phyloP scores from a whole-genome alignment of 371 early-diverging fungal species.

The Saksenaea vasiformis region DNA sequence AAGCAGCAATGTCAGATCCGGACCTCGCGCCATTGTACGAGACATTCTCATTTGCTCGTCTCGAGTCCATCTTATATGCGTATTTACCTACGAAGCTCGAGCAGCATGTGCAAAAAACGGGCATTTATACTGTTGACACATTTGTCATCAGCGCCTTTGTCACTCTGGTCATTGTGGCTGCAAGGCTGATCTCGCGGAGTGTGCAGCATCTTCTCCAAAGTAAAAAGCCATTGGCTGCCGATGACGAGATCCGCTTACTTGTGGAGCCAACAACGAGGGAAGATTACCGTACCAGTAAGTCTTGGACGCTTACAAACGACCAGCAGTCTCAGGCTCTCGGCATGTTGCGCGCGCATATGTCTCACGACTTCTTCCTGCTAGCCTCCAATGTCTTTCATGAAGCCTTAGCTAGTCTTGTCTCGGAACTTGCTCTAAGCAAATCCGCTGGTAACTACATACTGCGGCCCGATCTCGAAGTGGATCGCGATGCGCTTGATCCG shows the following conservation, averaged over 20 bases:
- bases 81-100: conserved; percentile 29
- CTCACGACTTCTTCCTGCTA: conserved; percentile 4
- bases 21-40: conserved; percentile 20
- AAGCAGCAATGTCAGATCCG: background rate
- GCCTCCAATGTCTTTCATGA: conserved; percentile 37
- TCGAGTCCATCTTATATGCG: conserved; percentile 33
- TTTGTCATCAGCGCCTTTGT: conserved; percentile 33
- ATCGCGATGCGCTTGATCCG: conserved; percentile 26
- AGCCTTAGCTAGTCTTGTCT: conserved; percentile 27
- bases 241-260: conserved; percentile 14
- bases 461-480: conserved; percentile 23
- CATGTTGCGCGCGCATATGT: conserved; percentile 9
- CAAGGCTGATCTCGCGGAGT: conserved; percentile 15
- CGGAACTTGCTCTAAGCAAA: conserved; percentile 20
- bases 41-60: conserved; percentile 27
- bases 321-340: conserved; percentile 7
- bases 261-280: conserved; percentile 25
- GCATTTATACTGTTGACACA: conserved; percentile 36
- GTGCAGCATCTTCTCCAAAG: background rate
- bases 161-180: conserved; percentile 25
- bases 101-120: conserved; percentile 24
- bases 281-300: conserved; percentile 26
- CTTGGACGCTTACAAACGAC: background rate
- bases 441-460: conserved; percentile 22
- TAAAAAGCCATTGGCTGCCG: background rate